phyloP scores from a whole-genome alignment of 202 grass and related monocot species.

The Musa balbisiana region DNA sequence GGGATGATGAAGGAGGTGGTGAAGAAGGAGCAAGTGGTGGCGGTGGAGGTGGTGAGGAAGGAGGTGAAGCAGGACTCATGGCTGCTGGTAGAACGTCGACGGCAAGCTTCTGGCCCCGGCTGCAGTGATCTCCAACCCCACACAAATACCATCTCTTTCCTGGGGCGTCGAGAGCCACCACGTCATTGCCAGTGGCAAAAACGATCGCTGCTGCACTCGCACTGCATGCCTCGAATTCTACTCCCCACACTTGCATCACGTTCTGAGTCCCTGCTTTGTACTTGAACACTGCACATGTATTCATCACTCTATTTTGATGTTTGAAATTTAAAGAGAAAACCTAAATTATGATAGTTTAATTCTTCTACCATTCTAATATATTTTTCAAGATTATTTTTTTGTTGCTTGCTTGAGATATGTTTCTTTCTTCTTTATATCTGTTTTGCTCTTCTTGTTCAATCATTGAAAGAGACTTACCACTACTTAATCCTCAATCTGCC shows the following conservation, averaged over 20 bases:
- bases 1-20: no score
- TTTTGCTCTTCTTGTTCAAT: no score
- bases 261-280: conserved; percentile 21
- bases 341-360: neutral
- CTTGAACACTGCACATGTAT: conserved; percentile 34
- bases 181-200: conserved; percentile 17
- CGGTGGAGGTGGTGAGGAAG: neutral
- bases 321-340: neutral
- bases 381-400: no score
- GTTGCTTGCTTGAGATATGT: no score
- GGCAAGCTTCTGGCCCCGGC: conserved; percentile 29
- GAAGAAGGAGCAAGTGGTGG: no score
- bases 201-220: neutral
- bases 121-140: conserved; percentile 20
- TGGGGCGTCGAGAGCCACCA: conserved; percentile 15
- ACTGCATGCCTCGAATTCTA: conserved; percentile 30
- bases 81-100: conserved; percentile 10
- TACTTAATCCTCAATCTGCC: no score
- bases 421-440: no score
- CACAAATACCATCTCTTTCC: conserved; percentile 35
- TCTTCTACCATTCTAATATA: neutral
- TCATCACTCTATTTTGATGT: no score
- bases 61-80: conserved; percentile 1
- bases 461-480: no score
- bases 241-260: conserved; percentile 33